Base-by-base conservation (phyloP, 1,284 basidiomycete species). In the Kwoniella shivajii region DNA sequence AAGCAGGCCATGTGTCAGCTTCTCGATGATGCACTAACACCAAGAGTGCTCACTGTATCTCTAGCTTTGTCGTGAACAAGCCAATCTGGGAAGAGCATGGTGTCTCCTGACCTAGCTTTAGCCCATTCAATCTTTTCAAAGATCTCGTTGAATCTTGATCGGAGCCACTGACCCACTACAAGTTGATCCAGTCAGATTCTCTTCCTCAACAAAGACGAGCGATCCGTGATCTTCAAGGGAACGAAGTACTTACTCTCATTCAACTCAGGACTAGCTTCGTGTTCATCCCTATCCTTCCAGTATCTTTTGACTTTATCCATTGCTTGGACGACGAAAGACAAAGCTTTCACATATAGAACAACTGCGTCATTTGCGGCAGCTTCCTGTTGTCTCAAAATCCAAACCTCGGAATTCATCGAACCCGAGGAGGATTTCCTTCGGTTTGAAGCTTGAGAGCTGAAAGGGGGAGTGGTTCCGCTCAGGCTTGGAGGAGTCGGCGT, bases 251-350 rank as follows among this genome's bases (percentile, higher is more conserved):
- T 61, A 82, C 80, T 80, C 27, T 83, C 82, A 59, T 83, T 83
- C 37, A 84, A 75, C 53, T 83, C 82, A 9, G 72, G 67, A 55
- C 79, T 82, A 1, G 79, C 73, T 45, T 69, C 63, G 33, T 64
- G 67, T 26, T 61, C 64, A 24, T 61, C 63, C 33, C 70, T 67
- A 9, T 68, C 65, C 29, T 79, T 72, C 78, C 80, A 82, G 61
- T 77, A 80, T 47, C 66, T 63, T 60, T 79, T 72, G 37, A 79
- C 78, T 41, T 72, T 71, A 53, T 92, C 86, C 57, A 95, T 92
- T 10, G 92, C 95, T 73, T 88, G 89, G 77, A 94, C 90, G 56
- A 93, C 85, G 76, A 98, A 97, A 0, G 87, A 85, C 83, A 98
- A 88, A 39, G 95, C 83, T 62, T 93, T 88, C 81, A 97, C 88